A percentile compares a stretch with the other conserved stretches of the same genome.
phyloP scores from a whole-genome alignment of 768 basidiomycete genomes.

The Saitozyma sp. region DNA sequence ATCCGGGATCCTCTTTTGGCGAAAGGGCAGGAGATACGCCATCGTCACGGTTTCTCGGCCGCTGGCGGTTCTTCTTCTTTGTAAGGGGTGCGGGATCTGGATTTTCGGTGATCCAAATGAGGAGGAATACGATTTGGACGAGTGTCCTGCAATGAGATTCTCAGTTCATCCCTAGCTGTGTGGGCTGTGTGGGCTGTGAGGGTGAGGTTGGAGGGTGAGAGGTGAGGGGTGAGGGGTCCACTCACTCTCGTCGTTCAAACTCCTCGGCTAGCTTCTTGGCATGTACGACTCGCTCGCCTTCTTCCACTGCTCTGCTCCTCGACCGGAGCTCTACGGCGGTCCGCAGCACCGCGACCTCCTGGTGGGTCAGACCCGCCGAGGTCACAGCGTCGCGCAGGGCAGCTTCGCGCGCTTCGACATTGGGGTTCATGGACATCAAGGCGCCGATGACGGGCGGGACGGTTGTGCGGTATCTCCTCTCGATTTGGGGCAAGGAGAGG shows the following conservation, averaged over 20 bases:
- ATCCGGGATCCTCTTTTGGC: slow-evolving; percentile 28
- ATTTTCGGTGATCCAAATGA: slow-evolving; percentile 16
- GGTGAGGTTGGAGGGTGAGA: too few relatives aligned
- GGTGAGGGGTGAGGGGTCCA: background rate
- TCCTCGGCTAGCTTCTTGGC: slow-evolving; percentile 36
- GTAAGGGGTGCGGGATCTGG: background rate
- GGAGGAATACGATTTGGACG: slow-evolving; percentile 37
- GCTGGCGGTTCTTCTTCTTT: slow-evolving; percentile 37
- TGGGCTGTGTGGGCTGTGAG: too few relatives aligned
- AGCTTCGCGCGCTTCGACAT: background rate
- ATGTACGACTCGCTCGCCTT: slow-evolving; percentile 13
- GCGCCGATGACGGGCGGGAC: slow-evolving; percentile 15
- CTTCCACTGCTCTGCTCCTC: slow-evolving; percentile 19
- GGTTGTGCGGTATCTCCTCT: slow-evolving; percentile 26
- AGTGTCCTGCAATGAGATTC: slow-evolving; percentile 24
- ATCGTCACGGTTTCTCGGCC: background rate
- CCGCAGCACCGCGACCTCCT: slow-evolving; percentile 4
- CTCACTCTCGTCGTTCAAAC: slow-evolving; percentile 47
- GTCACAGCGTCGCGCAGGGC: slow-evolving; percentile 7
- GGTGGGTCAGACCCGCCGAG: background rate
- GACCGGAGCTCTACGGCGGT: slow-evolving; percentile 21
- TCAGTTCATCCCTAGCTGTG: too few relatives aligned
- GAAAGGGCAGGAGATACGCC: background rate
- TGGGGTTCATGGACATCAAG: slow-evolving; percentile 2
- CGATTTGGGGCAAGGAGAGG: slow-evolving; percentile 31